Percentiles rank a stretch among this genome's conserved stretches.
Conservation (phyloP, 305 asterid genomes). For the Fraxinus greggii region DNA sequence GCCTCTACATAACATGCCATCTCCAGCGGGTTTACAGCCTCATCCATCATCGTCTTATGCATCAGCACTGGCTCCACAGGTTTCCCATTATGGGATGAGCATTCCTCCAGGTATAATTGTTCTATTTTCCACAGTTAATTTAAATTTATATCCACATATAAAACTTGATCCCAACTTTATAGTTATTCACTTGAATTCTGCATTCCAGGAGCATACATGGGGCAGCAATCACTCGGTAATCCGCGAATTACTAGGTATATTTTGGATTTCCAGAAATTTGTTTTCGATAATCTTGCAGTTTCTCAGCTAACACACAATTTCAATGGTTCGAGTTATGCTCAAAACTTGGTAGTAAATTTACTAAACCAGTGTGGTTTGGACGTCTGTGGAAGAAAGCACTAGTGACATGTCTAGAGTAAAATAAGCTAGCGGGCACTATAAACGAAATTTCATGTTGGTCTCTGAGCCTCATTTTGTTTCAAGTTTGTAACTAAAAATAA, state of each 20-base stretch:
- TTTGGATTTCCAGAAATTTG: not conserved
- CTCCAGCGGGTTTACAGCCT: constrained; percentile 29
- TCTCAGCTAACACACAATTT: not conserved
- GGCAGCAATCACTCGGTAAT: constrained; percentile 44
- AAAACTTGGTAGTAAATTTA: not conserved
- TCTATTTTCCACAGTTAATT: not conserved
- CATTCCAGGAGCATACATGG: constrained; percentile 53
- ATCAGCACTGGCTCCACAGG: constrained; percentile 30
- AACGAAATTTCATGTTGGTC: not conserved
- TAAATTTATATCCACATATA: not conserved
- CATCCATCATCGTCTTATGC: constrained; percentile 42
- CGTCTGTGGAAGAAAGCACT: not conserved
- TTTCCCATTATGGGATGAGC: constrained; percentile 46
- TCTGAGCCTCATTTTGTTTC: not conserved
- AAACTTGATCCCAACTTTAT: not conserved
- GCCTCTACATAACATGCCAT: constrained; percentile 37
- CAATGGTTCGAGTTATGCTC: not conserved
- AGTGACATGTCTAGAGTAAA: not conserved
- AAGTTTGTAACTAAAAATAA: not conserved
- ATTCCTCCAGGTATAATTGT: constrained; percentile 42
- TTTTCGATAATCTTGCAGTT: not conserved
- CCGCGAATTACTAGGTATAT: constrained; percentile 41
- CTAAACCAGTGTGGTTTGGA: not conserved
- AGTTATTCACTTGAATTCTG: constrained; percentile 1
- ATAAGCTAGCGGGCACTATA: not conserved